phyloP scores from a whole-genome alignment of 768 basidiomycete species.

The Mycena vitilis region DNA sequence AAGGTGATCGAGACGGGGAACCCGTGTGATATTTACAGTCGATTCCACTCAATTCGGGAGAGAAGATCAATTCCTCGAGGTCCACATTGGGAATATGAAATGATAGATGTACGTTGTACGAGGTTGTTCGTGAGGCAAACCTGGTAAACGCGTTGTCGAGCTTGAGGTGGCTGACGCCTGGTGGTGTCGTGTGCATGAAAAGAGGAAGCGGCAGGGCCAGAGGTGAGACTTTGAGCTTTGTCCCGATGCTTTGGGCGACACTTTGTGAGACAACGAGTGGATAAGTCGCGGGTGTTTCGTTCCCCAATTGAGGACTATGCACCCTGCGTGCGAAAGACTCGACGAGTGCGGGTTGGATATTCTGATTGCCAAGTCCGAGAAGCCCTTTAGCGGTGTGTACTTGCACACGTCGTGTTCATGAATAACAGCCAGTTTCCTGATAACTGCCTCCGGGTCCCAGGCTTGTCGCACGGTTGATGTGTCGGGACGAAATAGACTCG shows the following conservation, averaged over 20 bases:
- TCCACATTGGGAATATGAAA: constrained; percentile 8
- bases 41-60: no score
- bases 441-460: constrained; percentile 4
- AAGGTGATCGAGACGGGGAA: not conserved
- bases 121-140: no score
- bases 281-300: constrained; percentile 23
- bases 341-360: not conserved
- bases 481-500: constrained; percentile 10
- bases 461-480: constrained; percentile 7
- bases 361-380: constrained; percentile 27
- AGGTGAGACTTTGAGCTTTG: no score
- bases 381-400: constrained; percentile 12
- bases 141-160: no score
- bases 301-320: not conserved
- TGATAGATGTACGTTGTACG: no score
- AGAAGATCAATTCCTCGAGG: constrained; percentile 2
- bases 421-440: not conserved
- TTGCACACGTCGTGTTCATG: not conserved
- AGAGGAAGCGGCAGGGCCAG: no score
- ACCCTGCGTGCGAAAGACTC: constrained; percentile 8
- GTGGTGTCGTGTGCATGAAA: no score
- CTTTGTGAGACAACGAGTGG: not conserved
- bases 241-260: no score
- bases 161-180: no score
- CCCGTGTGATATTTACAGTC: no score